A percentile compares a stretch with the other conserved stretches of the same genome.
These are phyloP conservation scores for Carnegiea gigantea DNA, from an alignment of 179 eudicot genomes.

Conservation along the genomic window DNA sequence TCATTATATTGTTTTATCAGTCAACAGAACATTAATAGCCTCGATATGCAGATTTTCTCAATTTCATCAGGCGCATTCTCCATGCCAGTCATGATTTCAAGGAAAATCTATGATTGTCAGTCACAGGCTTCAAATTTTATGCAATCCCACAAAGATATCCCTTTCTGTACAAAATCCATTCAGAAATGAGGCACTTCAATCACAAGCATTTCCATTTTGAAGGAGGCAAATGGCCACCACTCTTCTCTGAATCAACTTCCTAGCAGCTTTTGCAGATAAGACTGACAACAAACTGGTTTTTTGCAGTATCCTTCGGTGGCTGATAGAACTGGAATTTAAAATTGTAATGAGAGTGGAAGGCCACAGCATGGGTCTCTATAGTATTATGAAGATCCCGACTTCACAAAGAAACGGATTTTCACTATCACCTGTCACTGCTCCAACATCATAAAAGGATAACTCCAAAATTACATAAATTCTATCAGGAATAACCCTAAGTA, in stretches of 20 bases:
- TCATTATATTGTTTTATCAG: neutral
- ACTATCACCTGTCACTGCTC: neutral
- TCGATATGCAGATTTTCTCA: neutral
- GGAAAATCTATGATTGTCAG: neutral
- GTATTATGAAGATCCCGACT: neutral
- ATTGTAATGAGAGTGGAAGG: neutral
- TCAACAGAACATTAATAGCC: neutral
- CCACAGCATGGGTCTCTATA: neutral
- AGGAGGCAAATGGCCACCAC: too few species aligned
- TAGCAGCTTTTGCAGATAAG: too few species aligned
- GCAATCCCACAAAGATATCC: neutral
- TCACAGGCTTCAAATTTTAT: neutral
- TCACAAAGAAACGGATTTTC: neutral
- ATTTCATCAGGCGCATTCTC: neutral
- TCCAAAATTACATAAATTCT: too few species aligned
- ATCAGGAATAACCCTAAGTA: too few species aligned
- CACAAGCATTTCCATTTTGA: too few species aligned
- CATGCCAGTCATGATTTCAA: neutral
- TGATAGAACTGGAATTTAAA: too few species aligned
- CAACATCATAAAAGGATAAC: too few species aligned
- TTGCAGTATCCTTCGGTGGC: neutral
- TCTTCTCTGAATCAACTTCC: too few species aligned
- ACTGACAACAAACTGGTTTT: neutral
- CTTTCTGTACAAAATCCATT: neutral
- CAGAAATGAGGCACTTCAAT: too few species aligned